Evolutionary conservation across 495 filamentous ascomycete species (phyloP).

Genomic region (Penicillium malachiteum): DNA sequence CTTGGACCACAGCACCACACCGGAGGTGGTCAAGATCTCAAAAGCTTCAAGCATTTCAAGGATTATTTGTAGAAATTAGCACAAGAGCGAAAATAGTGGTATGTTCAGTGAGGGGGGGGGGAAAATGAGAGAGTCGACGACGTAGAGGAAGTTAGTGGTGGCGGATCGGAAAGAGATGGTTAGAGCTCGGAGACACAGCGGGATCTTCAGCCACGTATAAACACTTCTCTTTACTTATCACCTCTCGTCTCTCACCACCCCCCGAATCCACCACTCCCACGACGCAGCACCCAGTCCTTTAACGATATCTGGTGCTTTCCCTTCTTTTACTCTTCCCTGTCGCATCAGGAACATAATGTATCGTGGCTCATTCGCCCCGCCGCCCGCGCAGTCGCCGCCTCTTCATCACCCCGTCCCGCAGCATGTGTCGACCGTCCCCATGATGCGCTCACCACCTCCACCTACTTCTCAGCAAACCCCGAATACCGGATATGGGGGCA

Average conservation of each 20-base stretch:
- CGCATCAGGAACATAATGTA: slow-evolving; percentile 61
- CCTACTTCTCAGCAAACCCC: slow-evolving; percentile 72
- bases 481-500: slow-evolving; percentile 64
- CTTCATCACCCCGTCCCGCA: slow-evolving; percentile 98
- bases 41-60: slow-evolving; percentile 84
- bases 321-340: slow-evolving; percentile 2
- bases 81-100: slow-evolving; percentile 5
- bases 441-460: slow-evolving; percentile 94
- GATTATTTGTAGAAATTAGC: not conserved
- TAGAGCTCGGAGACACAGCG: slow-evolving; percentile 24
- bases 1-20: slow-evolving; percentile 94
- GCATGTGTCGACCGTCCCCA: slow-evolving; percentile 97
- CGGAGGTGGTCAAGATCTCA: slow-evolving; percentile 92
- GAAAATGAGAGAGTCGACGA: not conserved
- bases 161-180: slow-evolving; percentile 38
- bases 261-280: slow-evolving; percentile 12
- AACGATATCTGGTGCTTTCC: not conserved
- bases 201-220: slow-evolving; percentile 48
- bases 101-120: slow-evolving; percentile 1
- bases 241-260: slow-evolving; percentile 3
- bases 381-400: slow-evolving; percentile 83
- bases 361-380: slow-evolving; percentile 70
- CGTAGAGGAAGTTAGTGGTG: slow-evolving; percentile 26
- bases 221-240: slow-evolving; percentile 20
- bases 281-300: slow-evolving; percentile 1